Evolutionary conservation across 495 filamentous ascomycete species (phyloP).

Genomic region (Xylaria venustula): DNA sequence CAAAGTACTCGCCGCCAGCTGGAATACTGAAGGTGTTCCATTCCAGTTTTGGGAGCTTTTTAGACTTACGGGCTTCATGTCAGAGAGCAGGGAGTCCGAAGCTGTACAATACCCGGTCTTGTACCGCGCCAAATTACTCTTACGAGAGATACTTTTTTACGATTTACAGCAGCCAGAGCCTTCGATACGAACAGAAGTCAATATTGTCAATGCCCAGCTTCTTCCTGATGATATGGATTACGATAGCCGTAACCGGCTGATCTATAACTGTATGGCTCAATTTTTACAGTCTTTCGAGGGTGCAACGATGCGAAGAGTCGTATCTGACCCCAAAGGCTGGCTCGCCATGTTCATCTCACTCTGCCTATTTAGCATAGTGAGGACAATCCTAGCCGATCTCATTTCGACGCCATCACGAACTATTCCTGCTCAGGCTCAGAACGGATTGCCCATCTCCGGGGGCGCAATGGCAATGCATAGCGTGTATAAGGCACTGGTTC

Average conservation of each 20-base stretch:
- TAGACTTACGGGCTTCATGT: constrained; percentile 41
- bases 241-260: constrained; percentile 42
- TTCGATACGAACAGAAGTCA: constrained; percentile 42
- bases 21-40: constrained; percentile 42
- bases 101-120: constrained; percentile 41
- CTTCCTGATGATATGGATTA: constrained; percentile 44
- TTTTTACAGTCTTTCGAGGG: constrained; percentile 48
- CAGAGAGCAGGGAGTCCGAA: constrained; percentile 40
- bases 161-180: constrained; percentile 48
- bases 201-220: constrained; percentile 31
- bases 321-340: constrained; percentile 43
- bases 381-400: constrained; percentile 45
- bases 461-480: constrained; percentile 42
- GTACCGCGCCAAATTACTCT: constrained; percentile 47
- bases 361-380: constrained; percentile 51
- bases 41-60: constrained; percentile 49
- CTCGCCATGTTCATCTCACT: constrained; percentile 46
- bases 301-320: constrained; percentile 33
- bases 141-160: constrained; percentile 50
- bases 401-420: constrained; percentile 31
- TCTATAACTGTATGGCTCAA: constrained; percentile 47
- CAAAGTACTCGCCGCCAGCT: constrained; percentile 44
- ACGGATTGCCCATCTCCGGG: constrained; percentile 23
- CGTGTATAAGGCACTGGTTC: constrained; percentile 46
- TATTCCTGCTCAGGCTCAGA: constrained; percentile 30